Conservation (phyloP, 1,139 yeast genomes). For the Hansenula lynferdii region DNA sequence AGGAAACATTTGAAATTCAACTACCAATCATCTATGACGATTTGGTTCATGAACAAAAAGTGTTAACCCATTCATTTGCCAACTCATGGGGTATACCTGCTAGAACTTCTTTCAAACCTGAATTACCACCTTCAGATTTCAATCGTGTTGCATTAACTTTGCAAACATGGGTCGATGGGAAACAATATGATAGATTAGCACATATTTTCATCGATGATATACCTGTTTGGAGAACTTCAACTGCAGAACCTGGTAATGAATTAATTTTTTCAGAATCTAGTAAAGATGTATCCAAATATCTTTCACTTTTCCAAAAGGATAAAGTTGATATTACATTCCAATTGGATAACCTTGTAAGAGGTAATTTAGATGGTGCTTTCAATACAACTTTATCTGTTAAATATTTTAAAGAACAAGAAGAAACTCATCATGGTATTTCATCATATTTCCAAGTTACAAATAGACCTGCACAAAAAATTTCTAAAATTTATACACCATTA, state of each 20-base stretch:
- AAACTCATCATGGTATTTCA: too few species aligned
- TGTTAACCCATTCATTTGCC: slow-evolving; percentile 47
- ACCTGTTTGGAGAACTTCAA: slow-evolving; percentile 81
- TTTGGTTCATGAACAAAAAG: slow-evolving; percentile 36
- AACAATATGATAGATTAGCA: slow-evolving; percentile 74
- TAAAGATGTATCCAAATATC: slow-evolving; percentile 64
- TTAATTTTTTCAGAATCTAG: slow-evolving; percentile 41
- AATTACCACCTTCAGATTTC: slow-evolving; percentile 30
- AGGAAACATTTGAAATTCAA: slow-evolving; percentile 19
- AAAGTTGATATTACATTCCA: slow-evolving; percentile 43
- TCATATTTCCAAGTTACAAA: slow-evolving; percentile 17
- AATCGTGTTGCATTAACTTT: slow-evolving; percentile 59
- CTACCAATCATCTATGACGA: slow-evolving; percentile 25
- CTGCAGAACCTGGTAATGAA: slow-evolving; percentile 67
- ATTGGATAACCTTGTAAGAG: slow-evolving; percentile 61
- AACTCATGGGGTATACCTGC: slow-evolving; percentile 58
- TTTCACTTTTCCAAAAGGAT: slow-evolving; percentile 41
- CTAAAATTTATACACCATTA: slow-evolving; percentile 11
- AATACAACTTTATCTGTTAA: slow-evolving; percentile 46
- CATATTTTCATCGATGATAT: slow-evolving; percentile 62
- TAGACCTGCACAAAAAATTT: slow-evolving; percentile 17
- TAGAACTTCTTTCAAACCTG: slow-evolving; percentile 35
- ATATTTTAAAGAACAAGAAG: slow-evolving; percentile 38
- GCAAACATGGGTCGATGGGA: slow-evolving; percentile 55
- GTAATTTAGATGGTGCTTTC: slow-evolving; percentile 57